Percentiles rank a stretch among this genome's conserved stretches.
Evolutionary conservation across 2,329 filamentous ascomycete species (phyloP).

Genomic region (Tolypocladium nubicola): DNA sequence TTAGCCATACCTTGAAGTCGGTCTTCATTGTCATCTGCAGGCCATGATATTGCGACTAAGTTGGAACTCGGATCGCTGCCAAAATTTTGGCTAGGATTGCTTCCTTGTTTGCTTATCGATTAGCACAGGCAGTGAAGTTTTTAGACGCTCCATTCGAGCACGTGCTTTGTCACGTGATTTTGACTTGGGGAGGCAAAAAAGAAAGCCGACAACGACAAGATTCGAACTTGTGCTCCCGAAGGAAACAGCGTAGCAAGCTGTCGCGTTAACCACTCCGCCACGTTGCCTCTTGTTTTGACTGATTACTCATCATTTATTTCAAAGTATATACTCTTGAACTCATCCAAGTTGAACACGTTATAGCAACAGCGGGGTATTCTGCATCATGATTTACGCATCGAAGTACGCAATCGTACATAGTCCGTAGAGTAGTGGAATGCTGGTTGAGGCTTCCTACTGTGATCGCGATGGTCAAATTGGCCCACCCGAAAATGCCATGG

Average conservation of each 20-base stretch:
- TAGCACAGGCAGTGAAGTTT: background rate
- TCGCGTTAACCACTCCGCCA: constrained; percentile 1
- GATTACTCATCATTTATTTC: background rate
- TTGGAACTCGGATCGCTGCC: constrained; percentile 8
- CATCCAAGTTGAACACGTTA: no score
- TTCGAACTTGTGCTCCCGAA: background rate
- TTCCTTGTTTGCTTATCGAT: constrained; percentile 12
- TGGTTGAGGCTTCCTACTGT: background rate
- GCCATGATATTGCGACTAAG: constrained; percentile 17
- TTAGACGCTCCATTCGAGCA: background rate
- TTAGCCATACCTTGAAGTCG: constrained; percentile 72
- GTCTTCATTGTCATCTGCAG: constrained; percentile 74
- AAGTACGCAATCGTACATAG: no score
- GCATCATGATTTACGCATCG: no score
- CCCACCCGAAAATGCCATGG: background rate
- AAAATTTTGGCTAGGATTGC: constrained; percentile 14
- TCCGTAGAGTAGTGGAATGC: background rate
- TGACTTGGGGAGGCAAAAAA: background rate
- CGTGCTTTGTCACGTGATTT: constrained; percentile 7
- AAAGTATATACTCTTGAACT: background rate
- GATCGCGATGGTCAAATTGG: background rate
- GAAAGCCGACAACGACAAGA: background rate
- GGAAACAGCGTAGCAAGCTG: background rate
- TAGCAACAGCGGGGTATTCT: no score
- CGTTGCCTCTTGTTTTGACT: background rate